Base-by-base conservation (phyloP, 768 basidiomycete genomes). In the Tulasnella sp. region DNA sequence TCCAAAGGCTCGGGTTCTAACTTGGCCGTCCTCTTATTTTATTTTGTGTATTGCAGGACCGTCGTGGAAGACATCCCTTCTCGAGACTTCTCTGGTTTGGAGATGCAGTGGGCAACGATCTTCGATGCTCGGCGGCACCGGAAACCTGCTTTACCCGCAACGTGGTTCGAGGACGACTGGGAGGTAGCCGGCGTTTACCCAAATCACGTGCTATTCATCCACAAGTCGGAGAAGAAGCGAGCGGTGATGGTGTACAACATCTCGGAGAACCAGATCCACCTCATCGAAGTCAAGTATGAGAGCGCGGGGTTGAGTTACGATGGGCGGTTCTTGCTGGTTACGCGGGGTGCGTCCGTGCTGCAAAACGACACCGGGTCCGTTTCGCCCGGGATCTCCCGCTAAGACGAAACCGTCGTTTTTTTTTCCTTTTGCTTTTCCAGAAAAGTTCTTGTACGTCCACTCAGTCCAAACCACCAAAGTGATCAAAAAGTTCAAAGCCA, bases 381-480 rank as follows among this genome's bases (percentile, higher is more conserved):
- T n/a, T n/a, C n/a, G n/a, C n/a, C n/a, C n/a, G n/a, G n/a, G n/a
- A n/a, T n/a, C n/a, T n/a, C n/a, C n/a, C 10, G 39, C 39, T 40
- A 10, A 40, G 39, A 40, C 39, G 39, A 40, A 40, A n/a, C n/a
- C n/a, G n/a, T n/a, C n/a, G n/a, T n/a, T n/a, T n/a, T n/a, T n/a
- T n/a, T n/a, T n/a, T n/a, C n/a, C n/a, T n/a, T n/a, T n/a, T n/a
- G n/a, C n/a, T n/a, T n/a, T n/a, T n/a, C n/a, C 5, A 68, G 62
- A 68, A 27, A 27, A 68, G 62, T 68, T 68, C 62, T 18, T 68
- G 16, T 68, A 68, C 62, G 62, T 68, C 62, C 24, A 68, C 27
- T 68, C 62, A 34, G 74, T 75, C 27, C 6, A 75, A 75, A 75
- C 44, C 34, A n/a, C 27, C 74, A 75, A 75, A 52, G 74, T 75